These are phyloP conservation scores for Pythium chondricola DNA, from an alignment of 352 stramenopile species.

Conservation along the genomic window DNA sequence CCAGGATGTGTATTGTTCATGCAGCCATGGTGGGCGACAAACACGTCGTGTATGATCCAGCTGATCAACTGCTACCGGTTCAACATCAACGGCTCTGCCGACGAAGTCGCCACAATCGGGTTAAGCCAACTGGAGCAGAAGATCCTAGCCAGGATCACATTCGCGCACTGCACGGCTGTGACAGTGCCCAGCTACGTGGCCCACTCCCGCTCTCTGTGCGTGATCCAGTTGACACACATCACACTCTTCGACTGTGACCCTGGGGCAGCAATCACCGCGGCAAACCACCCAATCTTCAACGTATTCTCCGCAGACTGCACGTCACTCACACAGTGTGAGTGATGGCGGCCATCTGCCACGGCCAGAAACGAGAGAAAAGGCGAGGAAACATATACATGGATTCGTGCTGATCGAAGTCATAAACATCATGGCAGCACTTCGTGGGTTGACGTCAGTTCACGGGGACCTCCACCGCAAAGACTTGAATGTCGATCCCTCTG, in stretches of 20 bases:
- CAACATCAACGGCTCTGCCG: background rate
- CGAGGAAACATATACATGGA: too few species aligned
- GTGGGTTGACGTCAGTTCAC: too few species aligned
- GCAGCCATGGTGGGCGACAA: conserved; percentile 2
- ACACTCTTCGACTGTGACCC: conserved; percentile 3
- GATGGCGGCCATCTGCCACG: too few species aligned
- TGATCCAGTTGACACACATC: conserved; percentile 2
- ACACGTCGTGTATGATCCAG: conserved; percentile 2
- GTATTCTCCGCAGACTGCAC: background rate
- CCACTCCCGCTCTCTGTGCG: background rate
- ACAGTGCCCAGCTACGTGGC: background rate
- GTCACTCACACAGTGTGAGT: too few species aligned
- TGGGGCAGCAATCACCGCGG: background rate
- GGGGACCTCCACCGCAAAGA: too few species aligned
- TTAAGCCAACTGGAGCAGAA: conserved; percentile 1
- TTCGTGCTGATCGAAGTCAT: too few species aligned
- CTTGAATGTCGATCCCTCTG: too few species aligned
- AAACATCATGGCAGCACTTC: too few species aligned
- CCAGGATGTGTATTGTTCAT: conserved; percentile 2
- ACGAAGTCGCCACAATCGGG: background rate
- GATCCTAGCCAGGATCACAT: background rate
- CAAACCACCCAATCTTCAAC: background rate
- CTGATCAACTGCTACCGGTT: conserved; percentile 13
- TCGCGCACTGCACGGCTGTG: background rate
- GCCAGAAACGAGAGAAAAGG: too few species aligned